These are phyloP conservation scores for Arthromyces matolae DNA, from an alignment of 768 basidiomycete genomes.

Conservation along the genomic window DNA sequence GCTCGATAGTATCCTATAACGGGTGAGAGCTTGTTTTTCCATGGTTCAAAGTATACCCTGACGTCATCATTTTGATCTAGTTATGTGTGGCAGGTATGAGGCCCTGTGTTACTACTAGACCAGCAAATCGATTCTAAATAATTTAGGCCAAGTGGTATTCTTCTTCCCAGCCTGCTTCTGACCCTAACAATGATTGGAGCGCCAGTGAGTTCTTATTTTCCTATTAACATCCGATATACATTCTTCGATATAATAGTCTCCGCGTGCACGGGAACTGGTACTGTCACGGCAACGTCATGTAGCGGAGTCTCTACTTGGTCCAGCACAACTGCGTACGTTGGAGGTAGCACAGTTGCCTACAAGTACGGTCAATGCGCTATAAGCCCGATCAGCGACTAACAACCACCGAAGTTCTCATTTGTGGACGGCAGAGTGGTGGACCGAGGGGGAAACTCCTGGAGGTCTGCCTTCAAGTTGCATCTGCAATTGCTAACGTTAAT, in stretches of 20 bases:
- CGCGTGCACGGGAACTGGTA: constrained; percentile 40
- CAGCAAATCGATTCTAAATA: background rate
- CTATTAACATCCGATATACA: background rate
- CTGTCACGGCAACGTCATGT: constrained; percentile 32
- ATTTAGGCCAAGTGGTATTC: constrained; percentile 61
- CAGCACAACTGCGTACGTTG: constrained; percentile 43
- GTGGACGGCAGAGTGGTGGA: constrained; percentile 60
- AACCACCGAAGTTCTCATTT: constrained; percentile 28
- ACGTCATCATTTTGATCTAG: too few relatives aligned
- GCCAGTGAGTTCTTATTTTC: constrained; percentile 42
- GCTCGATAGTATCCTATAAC: constrained; percentile 48
- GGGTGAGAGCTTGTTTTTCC: constrained; percentile 42
- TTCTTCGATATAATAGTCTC: constrained; percentile 38
- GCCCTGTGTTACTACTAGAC: too few relatives aligned
- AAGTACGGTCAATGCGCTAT: constrained; percentile 31
- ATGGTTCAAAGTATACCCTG: too few relatives aligned
- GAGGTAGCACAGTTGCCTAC: constrained; percentile 48
- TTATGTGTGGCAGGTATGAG: constrained; percentile 66
- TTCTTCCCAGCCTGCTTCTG: constrained; percentile 39
- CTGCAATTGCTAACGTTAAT: background rate
- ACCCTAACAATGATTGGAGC: constrained; percentile 59
- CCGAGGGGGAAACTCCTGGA: constrained; percentile 53
- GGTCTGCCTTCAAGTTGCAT: constrained; percentile 27
- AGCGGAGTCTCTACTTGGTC: constrained; percentile 51
- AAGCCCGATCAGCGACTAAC: constrained; percentile 6